A percentile compares a stretch with the other conserved stretches of the same genome.
Evolutionary conservation across 73 alveolate species (phyloP).

Genomic region (Breviolum minutum): DNA sequence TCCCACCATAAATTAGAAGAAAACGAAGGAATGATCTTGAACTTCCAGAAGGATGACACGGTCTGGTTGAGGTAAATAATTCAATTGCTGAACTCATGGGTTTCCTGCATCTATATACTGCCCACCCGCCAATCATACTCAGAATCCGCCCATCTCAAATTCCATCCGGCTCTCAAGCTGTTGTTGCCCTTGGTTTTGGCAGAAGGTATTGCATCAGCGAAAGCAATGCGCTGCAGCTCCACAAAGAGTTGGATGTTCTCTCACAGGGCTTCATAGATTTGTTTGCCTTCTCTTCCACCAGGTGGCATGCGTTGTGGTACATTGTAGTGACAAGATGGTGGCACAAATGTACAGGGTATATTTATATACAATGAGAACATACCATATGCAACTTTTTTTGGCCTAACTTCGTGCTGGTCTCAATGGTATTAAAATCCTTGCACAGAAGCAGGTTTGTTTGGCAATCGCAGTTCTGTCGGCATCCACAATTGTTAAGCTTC

Average conservation of each 20-base stretch:
- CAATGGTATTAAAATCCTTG: too few species aligned
- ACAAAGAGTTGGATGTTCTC: constrained; percentile 41
- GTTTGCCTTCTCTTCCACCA: constrained; percentile 17
- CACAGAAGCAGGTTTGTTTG: too few species aligned
- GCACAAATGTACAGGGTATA: too few species aligned
- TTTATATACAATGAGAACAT: too few species aligned
- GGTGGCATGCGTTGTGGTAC: neutral
- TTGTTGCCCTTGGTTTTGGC: neutral
- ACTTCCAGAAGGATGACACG: too few species aligned
- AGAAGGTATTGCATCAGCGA: constrained; percentile 19
- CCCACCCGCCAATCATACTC: neutral
- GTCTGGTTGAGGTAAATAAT: too few species aligned
- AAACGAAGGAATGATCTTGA: neutral
- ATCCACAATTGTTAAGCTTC: neutral
- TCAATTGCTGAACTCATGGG: neutral
- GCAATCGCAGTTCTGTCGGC: too few species aligned
- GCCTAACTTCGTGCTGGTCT: too few species aligned
- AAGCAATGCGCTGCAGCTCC: constrained; percentile 6
- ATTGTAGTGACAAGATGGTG: too few species aligned
- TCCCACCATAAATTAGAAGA: neutral
- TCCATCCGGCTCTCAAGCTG: neutral
- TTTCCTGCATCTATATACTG: neutral
- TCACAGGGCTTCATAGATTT: constrained; percentile 56
- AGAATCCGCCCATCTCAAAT: neutral
- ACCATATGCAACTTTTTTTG: too few species aligned